Evolutionary conservation across 139 green algal genomes (phyloP).

Genomic region (Chlamydomonas sp.): DNA sequence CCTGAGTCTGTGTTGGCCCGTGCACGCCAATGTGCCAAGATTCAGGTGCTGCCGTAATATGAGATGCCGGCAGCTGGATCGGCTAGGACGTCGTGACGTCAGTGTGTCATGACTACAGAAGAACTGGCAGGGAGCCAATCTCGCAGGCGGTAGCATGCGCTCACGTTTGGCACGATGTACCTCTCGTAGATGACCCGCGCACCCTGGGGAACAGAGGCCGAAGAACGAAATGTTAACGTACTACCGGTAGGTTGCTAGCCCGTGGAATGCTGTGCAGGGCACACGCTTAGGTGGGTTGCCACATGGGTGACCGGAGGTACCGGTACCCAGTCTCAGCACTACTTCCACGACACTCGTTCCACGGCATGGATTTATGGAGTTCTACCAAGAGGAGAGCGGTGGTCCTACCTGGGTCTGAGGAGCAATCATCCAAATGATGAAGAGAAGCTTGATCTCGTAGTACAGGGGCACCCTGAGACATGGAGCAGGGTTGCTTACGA

Average conservation of each 20-base stretch:
- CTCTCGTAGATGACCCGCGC: conserved; percentile 8
- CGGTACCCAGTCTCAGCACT: too few relatives aligned
- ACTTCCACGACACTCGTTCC: too few relatives aligned
- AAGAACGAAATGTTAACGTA: background rate
- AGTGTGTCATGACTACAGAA: background rate
- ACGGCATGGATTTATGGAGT: background rate
- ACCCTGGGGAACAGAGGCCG: background rate
- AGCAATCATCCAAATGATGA: conserved; percentile 51
- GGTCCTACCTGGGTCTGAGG: conserved; percentile 36
- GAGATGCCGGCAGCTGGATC: background rate
- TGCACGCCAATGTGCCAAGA: too few relatives aligned
- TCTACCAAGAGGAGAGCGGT: background rate
- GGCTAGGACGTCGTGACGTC: too few relatives aligned
- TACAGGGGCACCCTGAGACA: conserved; percentile 46
- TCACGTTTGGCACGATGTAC: background rate
- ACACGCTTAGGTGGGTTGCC: background rate
- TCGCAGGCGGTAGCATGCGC: background rate
- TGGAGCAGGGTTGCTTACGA: background rate
- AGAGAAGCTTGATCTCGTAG: conserved; percentile 47
- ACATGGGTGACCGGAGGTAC: background rate
- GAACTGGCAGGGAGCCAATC: background rate
- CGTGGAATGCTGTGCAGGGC: background rate
- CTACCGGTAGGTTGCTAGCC: background rate
- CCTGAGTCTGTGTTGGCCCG: too few relatives aligned
- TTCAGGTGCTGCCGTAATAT: background rate